Percentiles rank a stretch among this genome's conserved stretches.
Evolutionary conservation across 768 basidiomycete species (phyloP).

Genomic region (Boletus barrowsii): DNA sequence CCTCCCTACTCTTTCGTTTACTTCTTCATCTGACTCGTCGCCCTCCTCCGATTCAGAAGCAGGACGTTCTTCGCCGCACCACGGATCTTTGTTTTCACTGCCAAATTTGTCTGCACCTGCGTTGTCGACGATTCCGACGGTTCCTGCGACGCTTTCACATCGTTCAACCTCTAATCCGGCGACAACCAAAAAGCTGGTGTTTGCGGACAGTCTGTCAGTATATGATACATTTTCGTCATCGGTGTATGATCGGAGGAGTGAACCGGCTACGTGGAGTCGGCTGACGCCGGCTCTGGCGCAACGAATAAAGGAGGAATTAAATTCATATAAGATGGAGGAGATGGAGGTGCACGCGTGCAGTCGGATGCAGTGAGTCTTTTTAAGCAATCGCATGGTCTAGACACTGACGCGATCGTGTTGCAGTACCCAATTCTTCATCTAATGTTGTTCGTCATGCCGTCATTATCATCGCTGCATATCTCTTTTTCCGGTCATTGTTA

Average conservation of each 20-base stretch:
- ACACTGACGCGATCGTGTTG: slow-evolving; percentile 3
- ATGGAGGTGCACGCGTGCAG: slow-evolving; percentile 98
- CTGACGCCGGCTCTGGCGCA: slow-evolving; percentile 93
- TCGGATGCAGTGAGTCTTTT: slow-evolving; percentile 73
- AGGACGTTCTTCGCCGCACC: slow-evolving; percentile 35
- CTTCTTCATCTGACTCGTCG: slow-evolving; percentile 36
- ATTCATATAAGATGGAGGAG: slow-evolving; percentile 99
- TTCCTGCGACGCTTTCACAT: slow-evolving; percentile 55
- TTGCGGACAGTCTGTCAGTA: slow-evolving; percentile 89
- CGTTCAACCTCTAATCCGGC: slow-evolving; percentile 75
- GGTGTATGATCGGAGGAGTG: slow-evolving; percentile 92
- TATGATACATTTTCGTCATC: slow-evolving; percentile 94
- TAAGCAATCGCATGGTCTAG: neutral
- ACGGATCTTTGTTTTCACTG: slow-evolving; percentile 64
- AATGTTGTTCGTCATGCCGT: slow-evolving; percentile 32
- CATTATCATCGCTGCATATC: slow-evolving; percentile 25
- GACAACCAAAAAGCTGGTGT: slow-evolving; percentile 73
- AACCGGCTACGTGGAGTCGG: slow-evolving; percentile 95
- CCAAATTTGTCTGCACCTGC: slow-evolving; percentile 90
- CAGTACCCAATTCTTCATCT: slow-evolving; percentile 90
- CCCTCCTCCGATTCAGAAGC: slow-evolving; percentile 37
- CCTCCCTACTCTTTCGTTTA: slow-evolving; percentile 60
- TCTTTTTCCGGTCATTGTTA: slow-evolving; percentile 26
- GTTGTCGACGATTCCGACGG: slow-evolving; percentile 54
- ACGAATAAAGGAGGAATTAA: slow-evolving; percentile 96